Conservation (phyloP, 2,329 filamentous ascomycete species). For the Xylariales sp. region DNA sequence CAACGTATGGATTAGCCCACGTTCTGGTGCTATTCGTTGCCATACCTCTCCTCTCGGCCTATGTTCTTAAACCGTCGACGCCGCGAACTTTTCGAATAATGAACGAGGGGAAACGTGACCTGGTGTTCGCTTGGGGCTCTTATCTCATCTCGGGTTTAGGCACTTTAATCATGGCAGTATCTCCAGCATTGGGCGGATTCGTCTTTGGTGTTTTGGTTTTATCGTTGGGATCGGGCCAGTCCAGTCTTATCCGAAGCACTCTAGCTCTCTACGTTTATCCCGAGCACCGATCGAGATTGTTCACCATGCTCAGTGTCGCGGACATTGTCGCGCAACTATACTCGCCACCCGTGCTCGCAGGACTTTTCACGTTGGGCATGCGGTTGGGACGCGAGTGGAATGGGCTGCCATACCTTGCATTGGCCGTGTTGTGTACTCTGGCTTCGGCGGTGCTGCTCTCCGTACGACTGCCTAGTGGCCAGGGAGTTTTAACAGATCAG, state of each 20-base stretch:
- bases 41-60: slow-evolving; percentile 18
- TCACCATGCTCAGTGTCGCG: slow-evolving; percentile 18
- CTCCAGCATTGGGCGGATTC: slow-evolving; percentile 19
- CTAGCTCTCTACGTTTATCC: slow-evolving; percentile 19
- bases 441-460: neutral
- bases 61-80: slow-evolving; percentile 12
- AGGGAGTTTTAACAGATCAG: no score
- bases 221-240: slow-evolving; percentile 19
- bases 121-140: slow-evolving; percentile 20
- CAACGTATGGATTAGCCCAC: slow-evolving; percentile 21
- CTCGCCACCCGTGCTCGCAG: slow-evolving; percentile 21
- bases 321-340: slow-evolving; percentile 19
- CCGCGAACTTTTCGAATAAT: slow-evolving; percentile 16
- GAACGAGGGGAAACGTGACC: slow-evolving; percentile 20
- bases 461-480: no score
- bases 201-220: slow-evolving; percentile 23
- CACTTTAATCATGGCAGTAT: slow-evolving; percentile 19
- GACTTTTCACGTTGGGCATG: slow-evolving; percentile 24
- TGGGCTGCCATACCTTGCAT: slow-evolving; percentile 25
- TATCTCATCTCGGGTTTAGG: slow-evolving; percentile 15
- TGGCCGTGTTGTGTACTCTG: slow-evolving; percentile 13
- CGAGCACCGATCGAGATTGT: slow-evolving; percentile 23
- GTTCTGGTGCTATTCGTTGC: slow-evolving; percentile 19
- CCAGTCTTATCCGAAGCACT: slow-evolving; percentile 21
- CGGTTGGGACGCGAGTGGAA: slow-evolving; percentile 21